Conservation (phyloP, 495 filamentous ascomycete species). For the Penicillium coffeae region DNA sequence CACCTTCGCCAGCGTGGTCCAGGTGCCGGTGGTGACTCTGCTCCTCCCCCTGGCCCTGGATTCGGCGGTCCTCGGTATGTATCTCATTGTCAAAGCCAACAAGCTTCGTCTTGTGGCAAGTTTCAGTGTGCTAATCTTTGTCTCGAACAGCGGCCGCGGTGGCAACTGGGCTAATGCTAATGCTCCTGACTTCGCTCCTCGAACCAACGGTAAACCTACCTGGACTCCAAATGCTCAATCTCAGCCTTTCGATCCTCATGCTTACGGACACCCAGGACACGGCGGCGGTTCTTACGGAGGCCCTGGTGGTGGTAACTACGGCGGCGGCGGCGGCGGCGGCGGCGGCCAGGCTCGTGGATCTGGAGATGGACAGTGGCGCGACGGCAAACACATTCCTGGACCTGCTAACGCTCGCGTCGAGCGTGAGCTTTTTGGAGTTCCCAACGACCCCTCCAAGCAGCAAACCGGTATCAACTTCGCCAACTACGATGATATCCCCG, state of each 20-base stretch:
- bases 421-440: conserved; percentile 90
- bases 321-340: conserved; percentile 42
- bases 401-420: conserved; percentile 83
- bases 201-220: conserved; percentile 46
- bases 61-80: conserved; percentile 39
- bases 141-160: conserved; percentile 42
- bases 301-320: conserved; percentile 33
- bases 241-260: conserved; percentile 59
- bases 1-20: conserved; percentile 68
- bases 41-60: conserved; percentile 28
- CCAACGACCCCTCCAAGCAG: conserved; percentile 91
- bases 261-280: conserved; percentile 62
- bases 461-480: conserved; percentile 98
- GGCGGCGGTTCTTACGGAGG: conserved; percentile 45
- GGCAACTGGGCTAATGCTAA: conserved; percentile 65
- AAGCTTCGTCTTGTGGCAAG: background rate
- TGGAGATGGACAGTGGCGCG: conserved; percentile 92
- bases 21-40: conserved; percentile 36
- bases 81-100: conserved; percentile 7
- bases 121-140: conserved; percentile 6
- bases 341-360: conserved; percentile 61
- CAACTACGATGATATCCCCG: conserved; percentile 99
- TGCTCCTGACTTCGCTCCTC: conserved; percentile 66
- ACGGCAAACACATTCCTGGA: conserved; percentile 93
- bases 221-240: conserved; percentile 35